A percentile compares a stretch with the other conserved stretches of the same genome.
These are phyloP conservation scores for Paramyrothecium sp. DNA, from an alignment of 2,329 filamentous ascomycete species.

Conservation along the genomic window DNA sequence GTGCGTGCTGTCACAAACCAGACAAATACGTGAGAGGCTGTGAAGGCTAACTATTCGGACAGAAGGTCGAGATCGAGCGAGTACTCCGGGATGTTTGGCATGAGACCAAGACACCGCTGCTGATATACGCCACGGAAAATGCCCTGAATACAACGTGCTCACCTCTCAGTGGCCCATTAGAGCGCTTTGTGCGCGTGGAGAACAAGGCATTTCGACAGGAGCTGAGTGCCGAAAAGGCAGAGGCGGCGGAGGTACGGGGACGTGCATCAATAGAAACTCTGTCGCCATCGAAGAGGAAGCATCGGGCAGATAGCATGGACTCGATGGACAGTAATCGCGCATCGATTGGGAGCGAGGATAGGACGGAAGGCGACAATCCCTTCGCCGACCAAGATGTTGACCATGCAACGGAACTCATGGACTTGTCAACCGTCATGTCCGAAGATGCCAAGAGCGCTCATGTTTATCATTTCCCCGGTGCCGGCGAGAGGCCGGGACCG, in stretches of 20 bases:
- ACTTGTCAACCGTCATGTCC: constrained; percentile 11
- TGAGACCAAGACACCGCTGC: constrained; percentile 44
- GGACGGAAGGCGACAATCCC: constrained; percentile 24
- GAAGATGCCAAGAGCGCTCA: constrained; percentile 13
- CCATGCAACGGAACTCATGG: constrained; percentile 23
- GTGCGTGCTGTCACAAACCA: constrained; percentile 28
- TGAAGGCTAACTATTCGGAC: constrained; percentile 12
- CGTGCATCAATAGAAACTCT: constrained; percentile 34
- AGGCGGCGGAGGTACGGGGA: constrained; percentile 16
- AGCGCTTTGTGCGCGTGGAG: constrained; percentile 49
- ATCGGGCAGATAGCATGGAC: constrained; percentile 42
- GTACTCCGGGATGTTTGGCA: constrained; percentile 45
- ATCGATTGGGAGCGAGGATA: constrained; percentile 40
- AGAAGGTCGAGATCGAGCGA: constrained; percentile 47
- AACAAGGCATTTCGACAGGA: constrained; percentile 53
- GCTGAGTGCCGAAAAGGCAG: constrained; percentile 35
- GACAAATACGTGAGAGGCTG: background rate
- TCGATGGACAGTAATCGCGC: constrained; percentile 47
- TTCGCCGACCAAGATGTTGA: constrained; percentile 24
- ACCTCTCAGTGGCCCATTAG: constrained; percentile 35
- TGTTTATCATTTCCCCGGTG: constrained; percentile 4
- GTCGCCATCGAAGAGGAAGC: constrained; percentile 45
- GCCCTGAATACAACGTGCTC: constrained; percentile 34
- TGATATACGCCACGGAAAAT: constrained; percentile 54
- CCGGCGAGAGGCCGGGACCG: constrained; percentile 9